Conservation (phyloP, 306 rosid species). For the Gastrolobium villosum region DNA sequence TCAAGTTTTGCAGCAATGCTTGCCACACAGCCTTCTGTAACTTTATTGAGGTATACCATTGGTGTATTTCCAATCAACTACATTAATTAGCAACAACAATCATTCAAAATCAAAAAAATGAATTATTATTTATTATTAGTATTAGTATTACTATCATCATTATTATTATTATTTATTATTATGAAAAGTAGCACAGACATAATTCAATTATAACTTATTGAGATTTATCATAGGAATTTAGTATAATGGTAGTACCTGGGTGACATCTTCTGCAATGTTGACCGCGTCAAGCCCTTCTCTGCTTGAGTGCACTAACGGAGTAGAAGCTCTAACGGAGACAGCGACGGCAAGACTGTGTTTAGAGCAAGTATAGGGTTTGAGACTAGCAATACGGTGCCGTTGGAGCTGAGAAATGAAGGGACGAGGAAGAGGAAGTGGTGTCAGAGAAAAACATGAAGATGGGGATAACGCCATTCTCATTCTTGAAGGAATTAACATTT, state of each 20-base stretch:
- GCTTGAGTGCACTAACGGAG: conserved; percentile 49
- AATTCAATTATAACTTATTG: no score
- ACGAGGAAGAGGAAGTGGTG: conserved; percentile 52
- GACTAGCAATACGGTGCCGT: conserved; percentile 29
- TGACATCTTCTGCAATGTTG: conserved; percentile 95
- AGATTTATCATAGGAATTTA: no score
- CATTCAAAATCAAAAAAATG: not conserved
- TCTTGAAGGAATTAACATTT: not conserved
- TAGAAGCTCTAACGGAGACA: conserved; percentile 47
- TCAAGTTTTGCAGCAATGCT: conserved; percentile 97
- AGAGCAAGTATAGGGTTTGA: conserved; percentile 34
- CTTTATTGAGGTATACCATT: conserved; percentile 93
- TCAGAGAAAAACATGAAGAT: conserved; percentile 23
- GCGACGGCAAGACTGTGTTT: conserved; percentile 13
- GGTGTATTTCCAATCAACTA: conserved; percentile 96
- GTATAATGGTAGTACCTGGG: conserved; percentile 66
- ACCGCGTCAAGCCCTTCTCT: conserved; percentile 75
- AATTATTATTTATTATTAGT: no score
- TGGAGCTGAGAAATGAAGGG: conserved; percentile 32
- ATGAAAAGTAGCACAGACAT: no score
- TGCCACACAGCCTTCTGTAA: conserved; percentile 81
- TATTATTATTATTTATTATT: not conserved
- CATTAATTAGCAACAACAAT: conserved; percentile 29
- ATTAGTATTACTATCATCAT: no score
- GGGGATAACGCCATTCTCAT: conserved; percentile 54